Base-by-base conservation (phyloP, 345 rosid species). In the Gynandropsis gynandra region DNA sequence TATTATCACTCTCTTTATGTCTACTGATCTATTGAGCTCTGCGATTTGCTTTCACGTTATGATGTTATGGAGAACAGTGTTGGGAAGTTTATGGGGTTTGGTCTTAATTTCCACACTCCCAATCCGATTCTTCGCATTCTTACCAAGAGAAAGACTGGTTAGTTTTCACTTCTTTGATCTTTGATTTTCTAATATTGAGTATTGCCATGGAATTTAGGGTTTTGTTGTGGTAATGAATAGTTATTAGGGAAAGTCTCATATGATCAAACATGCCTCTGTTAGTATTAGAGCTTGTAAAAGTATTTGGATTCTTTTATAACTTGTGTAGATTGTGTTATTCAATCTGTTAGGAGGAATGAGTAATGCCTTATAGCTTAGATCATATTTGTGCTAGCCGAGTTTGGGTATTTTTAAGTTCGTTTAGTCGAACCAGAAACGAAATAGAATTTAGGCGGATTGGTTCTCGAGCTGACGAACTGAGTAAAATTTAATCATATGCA, bases 61-160 rank as follows among this genome's bases (percentile, higher is more conserved):
- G 61, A 16, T 81, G 62, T 50, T 81, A 2, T 58, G 79, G 72
- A 76, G 69, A 62, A 35, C 70, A 45, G 65, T 80, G 10, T 47
- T 74, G 31, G 81, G 79, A 54, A 41, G 58, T 4, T 34, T 70
- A 52, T 78, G 86, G 54, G 72, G 66, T 21, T 61, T 15, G 42
- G 0, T 60, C 49, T 65, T 59, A 19, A 64, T 89, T 40, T 18
- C 69, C 40, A 65, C 82, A 34, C 77, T 80, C 56, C 96, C 94
- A 2, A 7, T 61, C 9, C 80, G 83, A 5, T 37, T 89, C 48
- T 55, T 76, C 13, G 78, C 76, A 34, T 82, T 80, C 10, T 49
- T 86, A 47, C 77, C 67, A 31, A 70, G 84, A 55, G 94, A 86
- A 65, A 71, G 63, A 38, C 66, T 72, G 97, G 97, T 86, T 59